phyloP scores from a whole-genome alignment of 192 early-diverging fungal species.

The Chytriomyces hyalinus region DNA sequence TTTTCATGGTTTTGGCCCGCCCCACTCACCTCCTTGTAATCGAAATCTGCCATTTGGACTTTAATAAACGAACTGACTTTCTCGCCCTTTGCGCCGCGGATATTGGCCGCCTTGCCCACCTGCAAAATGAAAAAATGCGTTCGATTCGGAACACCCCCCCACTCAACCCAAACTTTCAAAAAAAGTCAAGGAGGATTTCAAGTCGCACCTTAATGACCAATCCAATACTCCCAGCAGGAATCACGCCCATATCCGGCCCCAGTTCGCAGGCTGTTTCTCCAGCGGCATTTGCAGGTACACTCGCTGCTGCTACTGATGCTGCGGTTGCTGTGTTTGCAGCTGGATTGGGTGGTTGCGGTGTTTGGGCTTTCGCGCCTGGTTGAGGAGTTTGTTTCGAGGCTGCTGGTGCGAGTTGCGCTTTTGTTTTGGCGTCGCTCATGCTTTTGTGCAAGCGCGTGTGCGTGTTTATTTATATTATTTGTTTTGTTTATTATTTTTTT shows the following conservation, averaged over 20 bases:
- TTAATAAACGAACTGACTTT: constrained; percentile 56
- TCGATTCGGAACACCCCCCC: no score
- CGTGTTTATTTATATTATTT: no score
- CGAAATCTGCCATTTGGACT: constrained; percentile 66
- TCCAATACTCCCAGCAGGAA: not conserved
- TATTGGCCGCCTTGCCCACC: constrained; percentile 50
- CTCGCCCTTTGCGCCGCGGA: constrained; percentile 61
- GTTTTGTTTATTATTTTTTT: no score
- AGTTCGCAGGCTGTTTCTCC: not conserved
- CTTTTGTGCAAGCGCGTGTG: no score
- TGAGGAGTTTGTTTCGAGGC: not conserved
- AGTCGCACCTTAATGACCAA: not conserved
- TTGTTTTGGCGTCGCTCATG: not conserved
- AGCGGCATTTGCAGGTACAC: not conserved
- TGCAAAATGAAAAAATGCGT: constrained; percentile 25
- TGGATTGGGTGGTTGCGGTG: not conserved
- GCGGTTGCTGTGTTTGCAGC: not conserved
- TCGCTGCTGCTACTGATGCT: not conserved
- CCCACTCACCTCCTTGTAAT: constrained; percentile 55
- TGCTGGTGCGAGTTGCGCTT: not conserved
- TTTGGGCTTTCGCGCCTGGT: not conserved
- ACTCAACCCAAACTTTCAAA: no score
- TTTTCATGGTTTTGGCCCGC: not conserved
- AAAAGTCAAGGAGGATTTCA: no score
- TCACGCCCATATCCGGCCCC: not conserved